A percentile compares a stretch with the other conserved stretches of the same genome.
These are phyloP conservation scores for Triticum turgidum DNA, from an alignment of 176 grass and related monocot species.

Conservation along the genomic window DNA sequence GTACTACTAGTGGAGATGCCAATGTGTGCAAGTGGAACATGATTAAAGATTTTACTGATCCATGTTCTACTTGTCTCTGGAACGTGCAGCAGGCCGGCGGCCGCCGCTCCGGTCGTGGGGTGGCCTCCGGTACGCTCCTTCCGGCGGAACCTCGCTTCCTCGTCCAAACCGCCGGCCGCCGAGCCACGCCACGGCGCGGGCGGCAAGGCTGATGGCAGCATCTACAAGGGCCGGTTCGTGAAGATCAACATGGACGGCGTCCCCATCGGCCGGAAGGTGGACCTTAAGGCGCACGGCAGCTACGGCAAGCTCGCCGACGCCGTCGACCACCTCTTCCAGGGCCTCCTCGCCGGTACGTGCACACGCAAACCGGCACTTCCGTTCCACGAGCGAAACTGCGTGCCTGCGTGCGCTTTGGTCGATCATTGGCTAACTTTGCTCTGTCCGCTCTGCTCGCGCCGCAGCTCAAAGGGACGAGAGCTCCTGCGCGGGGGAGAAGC, in stretches of 20 bases:
- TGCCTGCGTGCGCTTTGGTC: no score
- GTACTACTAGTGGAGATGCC: neutral
- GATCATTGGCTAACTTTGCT: neutral
- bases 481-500: constrained; percentile 17
- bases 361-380: neutral
- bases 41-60: neutral
- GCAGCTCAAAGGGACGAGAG: constrained; percentile 51
- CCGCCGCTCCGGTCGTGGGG: constrained; percentile 62
- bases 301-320: constrained; percentile 71
- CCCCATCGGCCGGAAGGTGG: constrained; percentile 86
- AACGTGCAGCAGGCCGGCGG: constrained; percentile 37
- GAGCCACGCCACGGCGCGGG: neutral
- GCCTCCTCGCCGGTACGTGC: constrained; percentile 61
- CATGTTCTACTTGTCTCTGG: neutral
- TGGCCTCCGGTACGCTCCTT: constrained; percentile 82
- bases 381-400: no score
- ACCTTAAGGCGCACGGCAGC: constrained; percentile 49
- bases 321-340: constrained; percentile 67
- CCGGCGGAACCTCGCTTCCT: constrained; percentile 60
- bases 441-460: neutral
- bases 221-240: constrained; percentile 55
- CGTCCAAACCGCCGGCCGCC: constrained; percentile 28
- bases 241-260: constrained; percentile 96
- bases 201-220: constrained; percentile 16
- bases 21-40: neutral